These are phyloP conservation scores for Curvularia sp. DNA, from an alignment of 2,329 filamentous ascomycete species.

Conservation along the genomic window DNA sequence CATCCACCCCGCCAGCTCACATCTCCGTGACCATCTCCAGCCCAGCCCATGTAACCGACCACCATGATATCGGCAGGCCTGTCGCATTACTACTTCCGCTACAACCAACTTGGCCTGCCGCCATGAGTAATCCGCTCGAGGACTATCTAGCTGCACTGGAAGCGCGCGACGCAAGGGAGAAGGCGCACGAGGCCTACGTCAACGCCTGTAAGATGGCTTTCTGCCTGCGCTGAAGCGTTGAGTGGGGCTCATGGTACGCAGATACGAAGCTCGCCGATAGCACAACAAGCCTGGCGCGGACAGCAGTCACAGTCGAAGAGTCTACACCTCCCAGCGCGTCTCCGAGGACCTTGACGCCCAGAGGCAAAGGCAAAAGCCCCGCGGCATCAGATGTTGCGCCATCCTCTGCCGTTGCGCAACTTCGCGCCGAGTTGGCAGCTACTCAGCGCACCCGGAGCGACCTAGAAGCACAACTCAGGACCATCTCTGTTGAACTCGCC, in stretches of 20 bases:
- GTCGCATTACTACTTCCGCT: constrained; percentile 1
- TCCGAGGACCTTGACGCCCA: constrained; percentile 34
- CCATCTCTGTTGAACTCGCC: constrained; percentile 69
- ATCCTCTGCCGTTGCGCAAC: constrained; percentile 40
- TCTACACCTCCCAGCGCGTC: constrained; percentile 27
- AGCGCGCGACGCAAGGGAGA: constrained; percentile 73
- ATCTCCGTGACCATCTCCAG: constrained; percentile 18
- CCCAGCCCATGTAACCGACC: constrained; percentile 27
- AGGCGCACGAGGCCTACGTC: constrained; percentile 71
- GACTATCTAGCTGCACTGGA: constrained; percentile 80
- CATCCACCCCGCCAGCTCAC: constrained; percentile 17
- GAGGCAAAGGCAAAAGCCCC: constrained; percentile 27
- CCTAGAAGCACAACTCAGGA: constrained; percentile 69
- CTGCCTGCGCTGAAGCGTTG: not conserved
- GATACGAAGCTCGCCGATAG: constrained; percentile 59
- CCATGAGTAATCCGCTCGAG: constrained; percentile 76
- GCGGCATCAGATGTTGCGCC: constrained; percentile 21
- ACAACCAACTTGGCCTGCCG: constrained; percentile 28
- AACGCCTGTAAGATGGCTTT: constrained; percentile 70
- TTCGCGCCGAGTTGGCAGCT: constrained; percentile 71
- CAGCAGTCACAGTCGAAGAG: constrained; percentile 31
- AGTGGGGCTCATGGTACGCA: constrained; percentile 29
- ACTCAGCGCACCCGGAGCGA: constrained; percentile 77
- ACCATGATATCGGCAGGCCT: constrained; percentile 32
- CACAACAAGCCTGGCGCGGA: constrained; percentile 43